These are phyloP conservation scores for Colletotrichum destructivum DNA, from an alignment of 2,329 filamentous ascomycete species.

Conservation along the genomic window DNA sequence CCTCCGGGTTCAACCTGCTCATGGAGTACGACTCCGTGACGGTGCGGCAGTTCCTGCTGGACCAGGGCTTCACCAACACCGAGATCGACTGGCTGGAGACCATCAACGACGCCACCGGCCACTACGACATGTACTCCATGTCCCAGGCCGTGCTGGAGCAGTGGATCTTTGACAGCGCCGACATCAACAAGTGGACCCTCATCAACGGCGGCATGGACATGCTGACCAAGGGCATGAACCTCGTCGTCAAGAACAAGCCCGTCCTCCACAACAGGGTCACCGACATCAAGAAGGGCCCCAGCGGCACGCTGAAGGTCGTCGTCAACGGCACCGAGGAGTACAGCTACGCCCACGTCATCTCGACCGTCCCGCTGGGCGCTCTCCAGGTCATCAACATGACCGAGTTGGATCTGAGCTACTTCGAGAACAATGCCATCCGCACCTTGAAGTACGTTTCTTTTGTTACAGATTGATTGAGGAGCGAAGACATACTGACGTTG, in stretches of 20 bases:
- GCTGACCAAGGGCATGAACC: conserved; percentile 49
- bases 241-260: conserved; percentile 45
- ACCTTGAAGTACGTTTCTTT: conserved; percentile 44
- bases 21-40: conserved; percentile 45
- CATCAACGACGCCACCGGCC: conserved; percentile 45
- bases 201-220: conserved; percentile 51
- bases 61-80: conserved; percentile 48
- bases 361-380: conserved; percentile 47
- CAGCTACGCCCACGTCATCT: conserved; percentile 46
- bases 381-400: conserved; percentile 47
- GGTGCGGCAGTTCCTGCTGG: conserved; percentile 44
- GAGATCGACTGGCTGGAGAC: conserved; percentile 51
- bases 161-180: conserved; percentile 46
- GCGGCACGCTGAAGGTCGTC: conserved; percentile 43
- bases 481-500: neutral
- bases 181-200: conserved; percentile 48
- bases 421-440: conserved; percentile 50
- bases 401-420: conserved; percentile 48
- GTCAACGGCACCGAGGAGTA: conserved; percentile 44
- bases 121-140: conserved; percentile 46
- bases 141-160: conserved; percentile 45
- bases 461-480: too few species aligned
- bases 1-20: conserved; percentile 43
- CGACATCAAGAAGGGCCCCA: conserved; percentile 41
- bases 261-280: conserved; percentile 44